These are phyloP conservation scores for Colletotrichum magnum DNA, from an alignment of 2,329 filamentous ascomycete species.

Conservation along the genomic window DNA sequence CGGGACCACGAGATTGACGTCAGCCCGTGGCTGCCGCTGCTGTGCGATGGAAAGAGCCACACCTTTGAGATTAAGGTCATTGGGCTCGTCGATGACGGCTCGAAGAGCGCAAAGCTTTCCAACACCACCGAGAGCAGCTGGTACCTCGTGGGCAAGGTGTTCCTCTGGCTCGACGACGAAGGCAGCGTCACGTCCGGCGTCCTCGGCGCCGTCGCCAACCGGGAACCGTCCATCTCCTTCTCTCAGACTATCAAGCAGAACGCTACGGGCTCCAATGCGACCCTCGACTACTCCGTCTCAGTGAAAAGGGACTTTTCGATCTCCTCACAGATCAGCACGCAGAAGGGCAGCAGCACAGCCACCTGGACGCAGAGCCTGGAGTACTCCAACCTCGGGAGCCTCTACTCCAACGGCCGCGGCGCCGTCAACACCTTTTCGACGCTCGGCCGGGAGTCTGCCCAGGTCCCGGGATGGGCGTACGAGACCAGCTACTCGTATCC, in stretches of 20 bases:
- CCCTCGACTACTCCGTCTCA: constrained; percentile 70
- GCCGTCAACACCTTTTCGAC: constrained; percentile 48
- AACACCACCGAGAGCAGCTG: constrained; percentile 74
- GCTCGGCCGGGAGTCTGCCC: constrained; percentile 48
- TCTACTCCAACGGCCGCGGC: constrained; percentile 43
- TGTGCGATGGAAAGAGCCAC: constrained; percentile 76
- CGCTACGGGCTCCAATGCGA: constrained; percentile 69
- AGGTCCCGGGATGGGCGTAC: constrained; percentile 45
- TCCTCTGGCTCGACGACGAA: constrained; percentile 76
- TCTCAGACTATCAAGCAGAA: constrained; percentile 62
- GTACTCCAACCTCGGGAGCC: constrained; percentile 67
- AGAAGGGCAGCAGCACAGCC: constrained; percentile 56
- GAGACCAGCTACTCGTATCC: constrained; percentile 69
- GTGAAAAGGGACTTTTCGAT: constrained; percentile 70
- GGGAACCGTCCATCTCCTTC: constrained; percentile 62
- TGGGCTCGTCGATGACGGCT: constrained; percentile 72
- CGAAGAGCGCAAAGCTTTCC: constrained; percentile 60
- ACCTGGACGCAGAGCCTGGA: constrained; percentile 71
- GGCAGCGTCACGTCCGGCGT: constrained; percentile 67
- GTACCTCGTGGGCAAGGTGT: constrained; percentile 85
- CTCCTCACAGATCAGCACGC: constrained; percentile 64
- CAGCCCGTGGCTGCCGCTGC: constrained; percentile 79
- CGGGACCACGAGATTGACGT: constrained; percentile 87
- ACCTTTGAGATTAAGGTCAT: constrained; percentile 78
- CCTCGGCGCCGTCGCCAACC: constrained; percentile 47